These are phyloP conservation scores for Solioccasus polychromus DNA, from an alignment of 768 basidiomycete species.

Conservation along the genomic window DNA sequence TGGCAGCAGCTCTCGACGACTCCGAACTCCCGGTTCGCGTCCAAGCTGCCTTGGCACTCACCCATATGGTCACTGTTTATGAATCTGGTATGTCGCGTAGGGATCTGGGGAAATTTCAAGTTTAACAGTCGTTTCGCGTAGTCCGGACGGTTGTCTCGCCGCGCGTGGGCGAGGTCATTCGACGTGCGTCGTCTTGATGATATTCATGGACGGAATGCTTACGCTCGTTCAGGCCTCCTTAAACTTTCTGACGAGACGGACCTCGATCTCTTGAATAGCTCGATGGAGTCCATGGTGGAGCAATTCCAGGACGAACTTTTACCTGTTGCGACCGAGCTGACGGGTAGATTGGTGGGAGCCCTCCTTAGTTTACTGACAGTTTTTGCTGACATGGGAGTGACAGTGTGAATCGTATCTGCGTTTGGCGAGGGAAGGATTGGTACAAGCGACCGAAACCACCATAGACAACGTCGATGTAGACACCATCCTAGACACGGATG, in stretches of 20 bases:
- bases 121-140: constrained; percentile 21
- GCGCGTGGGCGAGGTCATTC: constrained; percentile 83
- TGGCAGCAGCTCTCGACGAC: constrained; percentile 71
- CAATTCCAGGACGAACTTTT: constrained; percentile 80
- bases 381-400: background rate
- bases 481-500: constrained; percentile 55
- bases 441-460: constrained; percentile 48
- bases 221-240: constrained; percentile 58
- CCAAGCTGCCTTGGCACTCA: constrained; percentile 76
- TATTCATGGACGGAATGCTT: background rate
- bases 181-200: constrained; percentile 51
- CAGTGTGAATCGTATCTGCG: constrained; percentile 85
- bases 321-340: constrained; percentile 80
- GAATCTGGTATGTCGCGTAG: constrained; percentile 49
- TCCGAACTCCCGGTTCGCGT: constrained; percentile 79
- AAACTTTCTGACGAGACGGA: constrained; percentile 91
- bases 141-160: constrained; percentile 70
- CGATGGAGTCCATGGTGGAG: constrained; percentile 86
- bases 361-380: background rate
- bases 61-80: constrained; percentile 66
- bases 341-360: constrained; percentile 64
- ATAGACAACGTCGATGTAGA: constrained; percentile 55
- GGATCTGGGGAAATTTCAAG: background rate
- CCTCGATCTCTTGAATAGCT: constrained; percentile 75
- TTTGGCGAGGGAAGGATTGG: constrained; percentile 65